A percentile compares a stretch with the other conserved stretches of the same genome.
phyloP scores from a whole-genome alignment of 2,329 filamentous ascomycete genomes.

The Penicillium crustosum region DNA sequence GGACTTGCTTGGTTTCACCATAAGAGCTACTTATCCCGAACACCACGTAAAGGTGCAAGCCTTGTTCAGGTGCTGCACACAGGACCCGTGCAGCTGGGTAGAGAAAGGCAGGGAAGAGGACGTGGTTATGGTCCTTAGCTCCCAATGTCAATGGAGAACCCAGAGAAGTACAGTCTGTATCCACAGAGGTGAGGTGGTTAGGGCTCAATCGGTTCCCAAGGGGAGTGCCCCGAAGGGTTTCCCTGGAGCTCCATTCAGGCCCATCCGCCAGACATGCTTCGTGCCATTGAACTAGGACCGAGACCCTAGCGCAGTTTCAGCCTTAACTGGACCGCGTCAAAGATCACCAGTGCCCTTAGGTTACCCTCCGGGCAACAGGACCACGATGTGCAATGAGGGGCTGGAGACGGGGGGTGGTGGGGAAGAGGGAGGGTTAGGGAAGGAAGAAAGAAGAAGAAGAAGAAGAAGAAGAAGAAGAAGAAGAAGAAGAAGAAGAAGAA shows the following conservation, averaged over 20 bases:
- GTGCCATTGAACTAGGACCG: background rate
- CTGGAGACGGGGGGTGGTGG: no score
- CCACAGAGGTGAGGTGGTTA: background rate
- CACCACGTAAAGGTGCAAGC: slow-evolving; percentile 23
- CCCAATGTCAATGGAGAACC: background rate
- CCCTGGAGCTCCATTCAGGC: no score
- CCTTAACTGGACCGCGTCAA: background rate
- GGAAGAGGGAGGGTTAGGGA: background rate
- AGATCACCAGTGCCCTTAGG: no score
- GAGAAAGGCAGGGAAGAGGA: no score
- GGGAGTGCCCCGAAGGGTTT: no score
- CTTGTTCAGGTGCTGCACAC: slow-evolving; percentile 13
- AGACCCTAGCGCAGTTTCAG: background rate
- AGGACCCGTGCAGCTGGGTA: slow-evolving; percentile 12
- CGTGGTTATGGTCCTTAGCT: background rate
- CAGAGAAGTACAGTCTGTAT: background rate
- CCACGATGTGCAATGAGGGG: background rate
- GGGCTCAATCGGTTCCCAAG: no score
- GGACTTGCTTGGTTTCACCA: slow-evolving; percentile 20
- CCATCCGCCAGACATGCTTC: background rate
- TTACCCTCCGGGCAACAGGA: background rate
- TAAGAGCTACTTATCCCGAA: slow-evolving; percentile 18
- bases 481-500: background rate
- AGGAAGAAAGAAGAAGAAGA: background rate
- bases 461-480: background rate